Evolutionary conservation across 2,329 filamentous ascomycete genomes (phyloP).

Genomic region (Trichothecium sympodiale): DNA sequence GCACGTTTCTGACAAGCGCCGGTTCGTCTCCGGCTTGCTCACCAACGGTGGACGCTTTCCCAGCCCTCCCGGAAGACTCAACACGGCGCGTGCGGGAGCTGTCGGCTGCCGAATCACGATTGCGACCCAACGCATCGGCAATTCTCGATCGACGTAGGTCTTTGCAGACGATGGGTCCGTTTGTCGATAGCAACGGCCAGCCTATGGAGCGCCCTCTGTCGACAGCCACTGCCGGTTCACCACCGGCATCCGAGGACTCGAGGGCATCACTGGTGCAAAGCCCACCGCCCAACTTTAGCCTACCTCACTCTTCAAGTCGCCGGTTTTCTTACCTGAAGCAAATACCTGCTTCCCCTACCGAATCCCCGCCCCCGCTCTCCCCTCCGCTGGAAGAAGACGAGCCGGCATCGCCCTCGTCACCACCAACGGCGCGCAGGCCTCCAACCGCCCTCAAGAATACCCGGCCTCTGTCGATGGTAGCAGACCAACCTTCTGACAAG

Average conservation of each 20-base stretch:
- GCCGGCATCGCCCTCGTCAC: conserved; percentile 5
- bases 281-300: conserved; percentile 40
- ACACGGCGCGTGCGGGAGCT: conserved; percentile 13
- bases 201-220: conserved; percentile 6
- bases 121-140: conserved; percentile 40
- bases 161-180: conserved; percentile 33
- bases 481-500: conserved; percentile 39
- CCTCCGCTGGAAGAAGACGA: conserved; percentile 1
- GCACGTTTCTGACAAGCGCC: conserved; percentile 47
- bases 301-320: conserved; percentile 33
- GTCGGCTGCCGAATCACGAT: conserved; percentile 22
- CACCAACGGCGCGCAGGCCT: conserved; percentile 22
- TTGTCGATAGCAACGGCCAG: conserved; percentile 21
- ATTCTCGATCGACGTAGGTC: conserved; percentile 41
- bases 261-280: conserved; percentile 7
- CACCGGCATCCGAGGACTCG: conserved; percentile 5
- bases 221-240: conserved; percentile 11
- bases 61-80: conserved; percentile 8
- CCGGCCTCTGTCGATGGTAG: conserved; percentile 41
- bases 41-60: conserved; percentile 41
- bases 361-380: neutral
- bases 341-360: neutral
- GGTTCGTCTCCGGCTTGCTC: conserved; percentile 47
- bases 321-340: conserved; percentile 28
- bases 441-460: conserved; percentile 36